Conservation (phyloP, 139 green algal species). For the Ettlia oleoabundans region DNA sequence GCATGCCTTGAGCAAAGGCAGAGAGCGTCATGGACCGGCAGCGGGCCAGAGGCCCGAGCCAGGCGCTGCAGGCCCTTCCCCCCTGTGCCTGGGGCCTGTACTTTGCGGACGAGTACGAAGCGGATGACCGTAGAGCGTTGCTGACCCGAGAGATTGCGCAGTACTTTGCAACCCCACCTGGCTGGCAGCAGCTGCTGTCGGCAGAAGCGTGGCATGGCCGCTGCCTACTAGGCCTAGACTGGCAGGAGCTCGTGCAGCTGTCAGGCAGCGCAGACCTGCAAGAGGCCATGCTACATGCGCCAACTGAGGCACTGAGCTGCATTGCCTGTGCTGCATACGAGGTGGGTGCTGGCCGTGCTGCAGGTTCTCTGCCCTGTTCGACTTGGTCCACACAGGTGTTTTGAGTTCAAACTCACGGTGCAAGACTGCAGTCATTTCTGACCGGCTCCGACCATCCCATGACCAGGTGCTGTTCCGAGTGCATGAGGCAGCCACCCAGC, state of each 20-base stretch:
- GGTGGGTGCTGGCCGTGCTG: constrained; percentile 33
- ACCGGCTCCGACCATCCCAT: no score
- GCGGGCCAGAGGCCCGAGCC: no score
- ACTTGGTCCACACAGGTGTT: no score
- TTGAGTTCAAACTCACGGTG: no score
- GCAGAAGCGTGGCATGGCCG: not conserved
- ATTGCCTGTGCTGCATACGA: constrained; percentile 61
- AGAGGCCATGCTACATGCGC: constrained; percentile 59
- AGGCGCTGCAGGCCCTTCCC: no score
- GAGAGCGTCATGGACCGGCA: no score
- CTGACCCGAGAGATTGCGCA: constrained; percentile 48
- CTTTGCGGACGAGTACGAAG: constrained; percentile 45
- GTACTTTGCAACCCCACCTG: constrained; percentile 16
- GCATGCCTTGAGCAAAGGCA: no score
- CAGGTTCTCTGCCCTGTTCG: no score
- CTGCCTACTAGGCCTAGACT: constrained; percentile 47
- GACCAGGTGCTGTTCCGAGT: constrained; percentile 45
- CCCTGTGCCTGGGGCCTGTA: constrained; percentile 50
- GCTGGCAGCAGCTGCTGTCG: constrained; percentile 37
- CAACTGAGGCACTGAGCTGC: constrained; percentile 66
- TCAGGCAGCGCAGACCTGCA: constrained; percentile 54
- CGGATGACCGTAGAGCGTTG: constrained; percentile 51
- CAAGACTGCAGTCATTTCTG: no score
- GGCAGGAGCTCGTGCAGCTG: constrained; percentile 30
- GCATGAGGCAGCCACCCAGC: not conserved